Conservation (phyloP, 2,329 filamentous ascomycete species). For the Colletotrichum brevisporum region DNA sequence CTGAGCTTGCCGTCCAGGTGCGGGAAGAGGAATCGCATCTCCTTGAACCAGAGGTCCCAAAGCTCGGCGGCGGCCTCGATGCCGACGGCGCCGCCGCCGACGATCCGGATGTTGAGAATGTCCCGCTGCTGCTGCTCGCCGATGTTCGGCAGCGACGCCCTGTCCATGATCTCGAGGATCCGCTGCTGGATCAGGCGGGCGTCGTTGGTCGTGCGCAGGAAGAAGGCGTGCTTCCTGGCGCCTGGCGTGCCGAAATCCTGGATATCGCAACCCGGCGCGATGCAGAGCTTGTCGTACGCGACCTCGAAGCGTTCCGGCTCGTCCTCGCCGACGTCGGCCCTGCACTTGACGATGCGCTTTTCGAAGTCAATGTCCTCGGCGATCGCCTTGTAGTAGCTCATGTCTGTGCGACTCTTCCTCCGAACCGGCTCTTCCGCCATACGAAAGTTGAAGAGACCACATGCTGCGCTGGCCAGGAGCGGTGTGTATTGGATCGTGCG, state of each 20-base stretch:
- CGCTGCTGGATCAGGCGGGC: conserved; percentile 97
- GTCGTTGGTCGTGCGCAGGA: conserved; percentile 97
- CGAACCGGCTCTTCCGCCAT: conserved; percentile 99
- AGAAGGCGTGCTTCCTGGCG: conserved; percentile 94
- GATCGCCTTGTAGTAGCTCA: conserved; percentile 97
- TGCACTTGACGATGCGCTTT: conserved; percentile 88
- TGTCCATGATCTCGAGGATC: conserved; percentile 99
- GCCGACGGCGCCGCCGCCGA: conserved; percentile 93
- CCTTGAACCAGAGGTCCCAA: conserved; percentile 98
- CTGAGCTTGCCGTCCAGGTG: conserved; percentile 96
- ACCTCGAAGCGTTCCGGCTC: conserved; percentile 83
- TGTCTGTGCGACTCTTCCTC: conserved; percentile 95
- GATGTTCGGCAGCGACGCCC: conserved; percentile 94
- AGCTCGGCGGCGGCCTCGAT: conserved; percentile 99
- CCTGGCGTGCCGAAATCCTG: conserved; percentile 98
- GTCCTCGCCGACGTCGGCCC: conserved; percentile 85
- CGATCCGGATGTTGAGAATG: conserved; percentile 95
- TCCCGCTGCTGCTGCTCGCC: conserved; percentile 90
- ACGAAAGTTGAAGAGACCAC: conserved; percentile 96
- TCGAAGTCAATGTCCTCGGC: conserved; percentile 95
- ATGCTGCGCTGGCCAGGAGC: conserved; percentile 95
- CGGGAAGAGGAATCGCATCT: conserved; percentile 97
- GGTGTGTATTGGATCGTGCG: conserved; percentile 99
- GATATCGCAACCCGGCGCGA: conserved; percentile 97
- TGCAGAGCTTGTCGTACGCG: conserved; percentile 96